These are phyloP conservation scores for Fusarium annulatum DNA, from an alignment of 2,329 filamentous ascomycete genomes.

Conservation along the genomic window DNA sequence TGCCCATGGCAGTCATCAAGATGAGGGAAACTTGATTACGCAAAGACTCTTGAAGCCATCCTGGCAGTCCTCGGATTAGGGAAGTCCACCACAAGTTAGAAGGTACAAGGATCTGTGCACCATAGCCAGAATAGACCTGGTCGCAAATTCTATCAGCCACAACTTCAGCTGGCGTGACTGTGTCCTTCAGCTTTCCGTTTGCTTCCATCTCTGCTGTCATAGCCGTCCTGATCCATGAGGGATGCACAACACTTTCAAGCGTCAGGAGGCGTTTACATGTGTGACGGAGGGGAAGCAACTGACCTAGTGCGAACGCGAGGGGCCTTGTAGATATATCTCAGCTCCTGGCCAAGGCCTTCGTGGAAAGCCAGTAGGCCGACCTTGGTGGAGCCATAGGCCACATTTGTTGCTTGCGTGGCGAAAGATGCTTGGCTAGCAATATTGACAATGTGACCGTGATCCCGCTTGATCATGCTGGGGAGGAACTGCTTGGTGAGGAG, in stretches of 20 bases:
- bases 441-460: conserved; percentile 77
- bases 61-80: conserved; percentile 22
- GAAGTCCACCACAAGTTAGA: not conserved
- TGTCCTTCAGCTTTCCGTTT: conserved; percentile 31
- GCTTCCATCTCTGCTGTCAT: conserved; percentile 33
- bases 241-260: conserved; percentile 59
- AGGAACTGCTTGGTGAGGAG: conserved; percentile 71
- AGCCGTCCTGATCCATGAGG: conserved; percentile 45
- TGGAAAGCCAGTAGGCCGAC: conserved; percentile 71
- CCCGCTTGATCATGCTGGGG: conserved; percentile 65
- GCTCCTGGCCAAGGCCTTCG: conserved; percentile 67
- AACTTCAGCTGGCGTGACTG: conserved; percentile 33
- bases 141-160: conserved; percentile 55
- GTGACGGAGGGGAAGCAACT: not conserved
- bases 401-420: conserved; percentile 66
- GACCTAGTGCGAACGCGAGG: conserved; percentile 67
- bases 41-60: conserved; percentile 32
- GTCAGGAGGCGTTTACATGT: not conserved
- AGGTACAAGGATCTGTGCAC: conserved; percentile 58
- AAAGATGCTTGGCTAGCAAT: conserved; percentile 72
- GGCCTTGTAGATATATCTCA: conserved; percentile 66
- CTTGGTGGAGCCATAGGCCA: conserved; percentile 73
- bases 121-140: conserved; percentile 54
- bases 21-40: not conserved
- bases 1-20: not conserved